Evolutionary conservation across 2,329 filamentous ascomycete species (phyloP), one percentile per base, ranked within the genome.

Genomic region (Monosporascus ibericus): DNA sequence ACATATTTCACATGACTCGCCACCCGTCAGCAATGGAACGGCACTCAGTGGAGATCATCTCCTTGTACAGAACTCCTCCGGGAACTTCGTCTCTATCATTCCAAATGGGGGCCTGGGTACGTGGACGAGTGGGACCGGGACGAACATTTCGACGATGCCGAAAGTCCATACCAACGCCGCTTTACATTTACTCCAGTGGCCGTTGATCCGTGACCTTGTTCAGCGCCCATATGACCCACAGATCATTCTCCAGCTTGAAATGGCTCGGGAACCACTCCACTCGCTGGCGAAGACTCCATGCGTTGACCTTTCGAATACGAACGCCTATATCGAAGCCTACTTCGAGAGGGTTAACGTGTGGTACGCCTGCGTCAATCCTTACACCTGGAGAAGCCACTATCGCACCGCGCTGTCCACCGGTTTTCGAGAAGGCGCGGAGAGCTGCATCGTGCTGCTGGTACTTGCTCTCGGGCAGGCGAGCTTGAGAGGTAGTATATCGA

Each of bases 281-380:
- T 81, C 81, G 17, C 73, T 86, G 47, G 84, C 84, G 14, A 84
- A 84, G 61, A 81, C 80, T 1, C 80, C 80, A 1, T 82, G 79
- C 59, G 78, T 91, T 53, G 87, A 91, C 66, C 71, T 92, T 44
- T 86, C 85, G 44, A 90, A 90, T 65, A 87, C 85, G 1, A 79
- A 84, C 47, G 79, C 84, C 4, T 92, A 91, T 66, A 86, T 90
- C 40, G 84, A 88, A 63, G 85, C 88, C 1, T 92, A 90, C 68
- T 94, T 92, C 63, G 84, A 87, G 53, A 79, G 86, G 42, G 89
- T 91, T 54, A 92, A 92, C 58, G 79, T 91, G 3, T 92, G 89
- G 86, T 92, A 92, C 63, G 88, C 89, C 9, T 90, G 87, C 60
- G 87, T 94, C 36, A 92, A 91, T 65, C 88, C 88, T 1, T 88